Evolutionary conservation across 2,329 filamentous ascomycete species (phyloP).

Genomic region (Venturia pyrina): DNA sequence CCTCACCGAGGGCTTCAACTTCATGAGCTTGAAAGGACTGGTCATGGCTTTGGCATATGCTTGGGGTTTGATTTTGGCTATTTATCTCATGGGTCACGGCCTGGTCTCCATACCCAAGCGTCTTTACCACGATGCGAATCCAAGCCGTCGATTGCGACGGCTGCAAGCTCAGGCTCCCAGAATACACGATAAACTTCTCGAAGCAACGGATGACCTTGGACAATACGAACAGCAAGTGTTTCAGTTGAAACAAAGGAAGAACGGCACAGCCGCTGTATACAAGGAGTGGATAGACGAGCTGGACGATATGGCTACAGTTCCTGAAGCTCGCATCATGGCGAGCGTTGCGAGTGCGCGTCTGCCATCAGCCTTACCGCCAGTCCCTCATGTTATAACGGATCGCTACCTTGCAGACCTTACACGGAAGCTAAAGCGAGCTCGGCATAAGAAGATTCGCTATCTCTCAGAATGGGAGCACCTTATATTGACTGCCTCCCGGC

Average conservation of each 20-base stretch:
- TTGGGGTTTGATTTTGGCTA: conserved; percentile 83
- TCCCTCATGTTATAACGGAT: conserved; percentile 82
- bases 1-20: conserved; percentile 62
- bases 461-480: conserved; percentile 76
- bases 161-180: conserved; percentile 72
- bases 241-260: conserved; percentile 72
- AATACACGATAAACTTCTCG: conserved; percentile 77
- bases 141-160: conserved; percentile 61
- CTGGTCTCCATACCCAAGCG: conserved; percentile 80
- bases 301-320: conserved; percentile 59
- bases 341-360: conserved; percentile 17
- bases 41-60: conserved; percentile 93
- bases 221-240: conserved; percentile 71
- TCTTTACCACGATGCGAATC: conserved; percentile 68
- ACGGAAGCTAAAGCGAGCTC: conserved; percentile 67
- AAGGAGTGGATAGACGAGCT: conserved; percentile 96
- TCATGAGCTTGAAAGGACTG: conserved; percentile 66
- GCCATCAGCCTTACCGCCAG: conserved; percentile 21
- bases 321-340: conserved; percentile 25
- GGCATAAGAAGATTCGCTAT: conserved; percentile 75
- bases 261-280: conserved; percentile 63
- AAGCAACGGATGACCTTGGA: conserved; percentile 69
- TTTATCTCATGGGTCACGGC: conserved; percentile 96
- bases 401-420: conserved; percentile 88
- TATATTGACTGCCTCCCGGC: conserved; percentile 61